Conservation (phyloP, 139 green algal genomes). For the Coelastrella sp. region DNA sequence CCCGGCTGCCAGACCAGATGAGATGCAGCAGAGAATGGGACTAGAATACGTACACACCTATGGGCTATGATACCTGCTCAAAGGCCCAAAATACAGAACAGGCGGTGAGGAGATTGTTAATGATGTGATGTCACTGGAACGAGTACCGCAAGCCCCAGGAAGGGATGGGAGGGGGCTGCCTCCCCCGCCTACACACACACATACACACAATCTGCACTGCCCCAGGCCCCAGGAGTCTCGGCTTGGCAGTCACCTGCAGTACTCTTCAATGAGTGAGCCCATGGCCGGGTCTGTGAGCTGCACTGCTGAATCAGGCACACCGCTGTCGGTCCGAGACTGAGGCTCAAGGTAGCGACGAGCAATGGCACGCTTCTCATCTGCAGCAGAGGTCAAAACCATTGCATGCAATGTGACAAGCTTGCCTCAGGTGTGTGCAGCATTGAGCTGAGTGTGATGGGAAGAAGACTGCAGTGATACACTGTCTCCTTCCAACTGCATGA, state of each 20-base stretch:
- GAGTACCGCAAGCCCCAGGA: neutral
- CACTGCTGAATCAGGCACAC: constrained; percentile 74
- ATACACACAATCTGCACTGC: no score
- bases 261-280: constrained; percentile 87
- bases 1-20: neutral
- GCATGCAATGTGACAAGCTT: neutral
- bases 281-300: constrained; percentile 85
- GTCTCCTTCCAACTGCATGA: neutral
- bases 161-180: neutral
- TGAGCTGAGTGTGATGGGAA: neutral
- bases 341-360: constrained; percentile 94
- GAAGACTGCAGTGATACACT: neutral
- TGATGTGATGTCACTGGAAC: no score
- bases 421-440: neutral
- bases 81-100: no score
- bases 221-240: neutral
- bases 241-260: constrained; percentile 63
- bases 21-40: neutral
- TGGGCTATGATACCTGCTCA: no score
- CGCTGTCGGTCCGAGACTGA: constrained; percentile 71
- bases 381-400: neutral
- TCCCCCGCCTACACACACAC: no score
- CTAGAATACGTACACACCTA: neutral
- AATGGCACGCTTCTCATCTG: constrained; percentile 93
- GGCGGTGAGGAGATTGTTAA: no score